Percentiles rank a stretch among this genome's conserved stretches.
phyloP scores from a whole-genome alignment of 306 rosid species.

The Arachis stenosperma region DNA sequence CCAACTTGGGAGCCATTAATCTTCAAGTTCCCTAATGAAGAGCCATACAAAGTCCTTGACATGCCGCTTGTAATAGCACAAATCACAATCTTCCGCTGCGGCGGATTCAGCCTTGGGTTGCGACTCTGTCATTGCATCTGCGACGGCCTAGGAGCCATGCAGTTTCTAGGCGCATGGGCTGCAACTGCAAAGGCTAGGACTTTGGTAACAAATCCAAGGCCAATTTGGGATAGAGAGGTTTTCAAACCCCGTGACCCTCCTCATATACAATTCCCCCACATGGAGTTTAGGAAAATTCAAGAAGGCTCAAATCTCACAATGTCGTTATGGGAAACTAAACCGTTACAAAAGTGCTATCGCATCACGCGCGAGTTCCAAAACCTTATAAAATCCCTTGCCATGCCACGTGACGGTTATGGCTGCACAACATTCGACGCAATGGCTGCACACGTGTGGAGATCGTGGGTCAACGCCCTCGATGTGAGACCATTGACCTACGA shows the following conservation, averaged over 20 bases:
- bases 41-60: constrained; percentile 79
- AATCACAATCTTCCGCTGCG: constrained; percentile 70
- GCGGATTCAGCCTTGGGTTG: constrained; percentile 91
- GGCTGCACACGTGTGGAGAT: constrained; percentile 89
- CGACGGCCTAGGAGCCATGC: constrained; percentile 97
- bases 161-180: constrained; percentile 82
- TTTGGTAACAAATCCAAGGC: constrained; percentile 55
- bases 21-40: constrained; percentile 76
- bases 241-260: constrained; percentile 74
- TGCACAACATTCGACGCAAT: constrained; percentile 86
- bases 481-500: constrained; percentile 67
- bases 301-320: constrained; percentile 73
- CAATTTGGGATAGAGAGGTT: constrained; percentile 76
- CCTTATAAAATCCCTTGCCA: constrained; percentile 55
- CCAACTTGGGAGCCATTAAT: constrained; percentile 90
- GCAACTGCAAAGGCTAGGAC: constrained; percentile 65
- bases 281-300: constrained; percentile 79
- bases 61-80: constrained; percentile 94
- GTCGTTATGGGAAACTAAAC: constrained; percentile 67
- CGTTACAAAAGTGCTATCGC: constrained; percentile 75
- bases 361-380: constrained; percentile 70
- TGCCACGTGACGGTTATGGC: constrained; percentile 42
- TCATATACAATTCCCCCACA: constrained; percentile 62
- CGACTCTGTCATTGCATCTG: constrained; percentile 93
- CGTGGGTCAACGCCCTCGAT: constrained; percentile 89